phyloP scores from a whole-genome alignment of 306 rosid species.

The Inga oerstediana region DNA sequence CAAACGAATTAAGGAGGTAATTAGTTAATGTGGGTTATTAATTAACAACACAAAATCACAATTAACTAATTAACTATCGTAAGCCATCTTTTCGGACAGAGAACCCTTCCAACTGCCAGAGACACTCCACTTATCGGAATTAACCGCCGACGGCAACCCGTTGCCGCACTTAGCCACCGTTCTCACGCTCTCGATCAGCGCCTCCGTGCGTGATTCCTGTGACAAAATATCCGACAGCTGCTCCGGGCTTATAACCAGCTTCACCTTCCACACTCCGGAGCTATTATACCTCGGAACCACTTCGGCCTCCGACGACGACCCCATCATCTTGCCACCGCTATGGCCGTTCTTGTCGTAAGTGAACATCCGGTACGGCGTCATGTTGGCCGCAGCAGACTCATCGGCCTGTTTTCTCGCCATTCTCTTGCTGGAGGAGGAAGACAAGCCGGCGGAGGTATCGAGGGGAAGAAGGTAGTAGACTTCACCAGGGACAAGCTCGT shows the following conservation, averaged over 20 bases:
- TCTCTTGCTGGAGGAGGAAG: neutral
- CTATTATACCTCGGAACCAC: conserved; percentile 63
- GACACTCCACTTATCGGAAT: conserved; percentile 74
- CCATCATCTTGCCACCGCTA: neutral
- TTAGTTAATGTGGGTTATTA: neutral
- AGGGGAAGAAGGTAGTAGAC: conserved; percentile 78
- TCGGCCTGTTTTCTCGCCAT: neutral
- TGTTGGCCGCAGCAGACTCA: neutral
- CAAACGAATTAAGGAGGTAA: neutral
- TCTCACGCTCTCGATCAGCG: conserved; percentile 74
- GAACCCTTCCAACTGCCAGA: conserved; percentile 65
- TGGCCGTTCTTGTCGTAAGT: conserved; percentile 40
- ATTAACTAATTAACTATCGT: conserved; percentile 7
- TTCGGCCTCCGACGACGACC: conserved; percentile 56
- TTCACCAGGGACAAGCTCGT: conserved; percentile 58
- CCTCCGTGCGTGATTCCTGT: conserved; percentile 67
- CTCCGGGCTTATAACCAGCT: conserved; percentile 71
- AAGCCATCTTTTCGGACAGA: conserved; percentile 18
- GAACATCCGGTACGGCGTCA: conserved; percentile 74
- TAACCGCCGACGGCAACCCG: conserved; percentile 46
- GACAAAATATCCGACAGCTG: conserved; percentile 79
- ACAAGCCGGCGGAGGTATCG: neutral
- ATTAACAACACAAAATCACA: neutral
- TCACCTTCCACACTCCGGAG: conserved; percentile 84
- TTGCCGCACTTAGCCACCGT: conserved; percentile 80